These are phyloP conservation scores for Leishmania turanica DNA, from an alignment of 208 protist species.

Conservation along the genomic window DNA sequence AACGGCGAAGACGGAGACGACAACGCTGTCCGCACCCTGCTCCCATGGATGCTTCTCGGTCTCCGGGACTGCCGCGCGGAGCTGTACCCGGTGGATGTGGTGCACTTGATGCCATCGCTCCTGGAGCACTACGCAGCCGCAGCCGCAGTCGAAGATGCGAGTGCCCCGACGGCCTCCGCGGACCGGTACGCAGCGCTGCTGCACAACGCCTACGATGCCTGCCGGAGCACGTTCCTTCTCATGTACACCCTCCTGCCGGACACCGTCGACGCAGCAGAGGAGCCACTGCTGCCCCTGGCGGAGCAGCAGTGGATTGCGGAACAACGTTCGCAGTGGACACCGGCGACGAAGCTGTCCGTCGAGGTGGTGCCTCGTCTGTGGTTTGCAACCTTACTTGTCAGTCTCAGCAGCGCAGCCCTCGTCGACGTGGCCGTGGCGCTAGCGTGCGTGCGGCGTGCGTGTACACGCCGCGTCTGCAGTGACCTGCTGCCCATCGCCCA, in stretches of 20 bases:
- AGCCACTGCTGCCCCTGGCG: constrained; percentile 1
- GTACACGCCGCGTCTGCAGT: constrained; percentile 41
- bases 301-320: constrained; percentile 5
- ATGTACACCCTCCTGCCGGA: constrained; percentile 55
- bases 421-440: constrained; percentile 47
- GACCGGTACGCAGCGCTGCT: constrained; percentile 25
- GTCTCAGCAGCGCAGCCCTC: constrained; percentile 42
- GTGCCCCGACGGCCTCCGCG: neutral
- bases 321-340: constrained; percentile 48
- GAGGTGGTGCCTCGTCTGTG: constrained; percentile 45
- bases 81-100: constrained; percentile 77
- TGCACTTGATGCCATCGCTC: constrained; percentile 57
- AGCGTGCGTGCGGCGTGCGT: constrained; percentile 45
- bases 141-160: neutral
- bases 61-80: constrained; percentile 36
- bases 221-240: constrained; percentile 62
- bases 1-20: neutral
- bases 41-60: constrained; percentile 60
- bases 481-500: constrained; percentile 32
- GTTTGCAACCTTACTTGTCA: constrained; percentile 58
- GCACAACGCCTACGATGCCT: constrained; percentile 72
- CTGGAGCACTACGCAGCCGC: constrained; percentile 30
- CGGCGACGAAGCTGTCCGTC: constrained; percentile 49
- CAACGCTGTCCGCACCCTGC: constrained; percentile 29
- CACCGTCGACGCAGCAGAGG: neutral